Evolutionary conservation across 139 green algal species (phyloP), one percentile per base, ranked within the genome.

Genomic region (Coelastrella sp.): DNA sequence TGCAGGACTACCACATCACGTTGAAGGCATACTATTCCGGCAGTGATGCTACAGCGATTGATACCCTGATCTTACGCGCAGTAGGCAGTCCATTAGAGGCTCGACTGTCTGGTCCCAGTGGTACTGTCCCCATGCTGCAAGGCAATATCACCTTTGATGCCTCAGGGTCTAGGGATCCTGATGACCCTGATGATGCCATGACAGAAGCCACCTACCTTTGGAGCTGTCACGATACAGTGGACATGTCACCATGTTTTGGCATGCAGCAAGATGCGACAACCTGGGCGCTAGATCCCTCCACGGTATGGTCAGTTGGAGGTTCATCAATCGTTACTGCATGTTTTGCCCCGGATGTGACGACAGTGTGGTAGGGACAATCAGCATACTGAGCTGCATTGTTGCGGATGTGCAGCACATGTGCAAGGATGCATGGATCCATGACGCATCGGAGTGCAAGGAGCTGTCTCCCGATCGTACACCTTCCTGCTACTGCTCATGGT

Each of bases 101-200:
- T 0, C 30, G 40, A 4, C n/a, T 79, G 11, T 13, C 71, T 38
- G 71, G 71, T 6, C 71, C 71, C 2, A 79, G 71, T 51, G 71
- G 71, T 27, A 79, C 41, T 4, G 71, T 79, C 4, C 45, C 35
- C 41, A 79, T 19, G 30, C 41, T 35, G 2, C 25, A 38, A 51
- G 69, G 69, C 69, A 79, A 79, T 45, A 41, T 79, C 4, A 79
- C 71, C 3, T 79, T 79, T 63, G 71, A 79, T 66, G 71, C 71
- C 5, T 30, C 40, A 35, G 41, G 41, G 9, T 79, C 71, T 3
- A 27, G 13, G 11, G 71, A 79, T 27, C 71, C 71, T 9, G 71
- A 79, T 38, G 71, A 79, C 27, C 71, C 71, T 15, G 15, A 62
- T 5, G 57, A 79, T 63, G 71, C 71, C 25, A 43, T 23, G 25